A percentile compares a stretch with the other conserved stretches of the same genome.
Conservation (phyloP, 257 asterid genomes). For the Nicotiana attenuata region DNA sequence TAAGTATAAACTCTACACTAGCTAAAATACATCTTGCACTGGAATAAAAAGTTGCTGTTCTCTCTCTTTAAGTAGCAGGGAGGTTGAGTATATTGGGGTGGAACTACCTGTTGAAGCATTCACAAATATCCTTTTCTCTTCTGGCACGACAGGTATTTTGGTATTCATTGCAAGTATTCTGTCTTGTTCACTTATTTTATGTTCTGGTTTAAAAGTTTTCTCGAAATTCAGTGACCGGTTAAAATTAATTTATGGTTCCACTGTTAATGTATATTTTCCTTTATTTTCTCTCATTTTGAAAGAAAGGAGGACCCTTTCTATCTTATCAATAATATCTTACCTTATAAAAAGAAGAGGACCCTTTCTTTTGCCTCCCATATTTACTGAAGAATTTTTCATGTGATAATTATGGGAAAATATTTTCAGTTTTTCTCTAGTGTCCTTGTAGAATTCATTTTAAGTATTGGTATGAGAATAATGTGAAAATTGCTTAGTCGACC, state of each 20-base stretch:
- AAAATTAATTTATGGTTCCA: not conserved
- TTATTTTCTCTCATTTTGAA: not conserved
- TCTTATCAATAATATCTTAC: not conserved
- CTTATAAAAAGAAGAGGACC: not conserved
- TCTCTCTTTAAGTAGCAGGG: constrained; percentile 45
- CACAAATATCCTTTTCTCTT: constrained; percentile 94
- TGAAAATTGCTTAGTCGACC: not conserved
- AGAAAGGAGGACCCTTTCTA: not conserved
- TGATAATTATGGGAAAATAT: not conserved
- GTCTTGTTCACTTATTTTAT: not conserved
- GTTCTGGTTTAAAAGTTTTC: constrained; percentile 2
- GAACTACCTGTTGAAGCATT: constrained; percentile 66
- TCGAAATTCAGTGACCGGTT: not conserved
- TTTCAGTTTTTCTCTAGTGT: not conserved
- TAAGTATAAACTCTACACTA: not conserved
- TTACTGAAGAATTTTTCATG: not conserved
- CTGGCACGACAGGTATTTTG: constrained; percentile 91
- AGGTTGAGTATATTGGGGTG: constrained; percentile 64
- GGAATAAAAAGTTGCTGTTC: constrained; percentile 9
- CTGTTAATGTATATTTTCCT: not conserved
- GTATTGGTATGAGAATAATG: not conserved
- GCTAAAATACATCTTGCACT: not conserved
- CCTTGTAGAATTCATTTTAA: not conserved
- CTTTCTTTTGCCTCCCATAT: not conserved
- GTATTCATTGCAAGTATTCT: constrained; percentile 10